Percentiles rank a stretch among this genome's conserved stretches.
These are phyloP conservation scores for Neoboletus magnificus DNA, from an alignment of 768 basidiomycete genomes.

Conservation along the genomic window DNA sequence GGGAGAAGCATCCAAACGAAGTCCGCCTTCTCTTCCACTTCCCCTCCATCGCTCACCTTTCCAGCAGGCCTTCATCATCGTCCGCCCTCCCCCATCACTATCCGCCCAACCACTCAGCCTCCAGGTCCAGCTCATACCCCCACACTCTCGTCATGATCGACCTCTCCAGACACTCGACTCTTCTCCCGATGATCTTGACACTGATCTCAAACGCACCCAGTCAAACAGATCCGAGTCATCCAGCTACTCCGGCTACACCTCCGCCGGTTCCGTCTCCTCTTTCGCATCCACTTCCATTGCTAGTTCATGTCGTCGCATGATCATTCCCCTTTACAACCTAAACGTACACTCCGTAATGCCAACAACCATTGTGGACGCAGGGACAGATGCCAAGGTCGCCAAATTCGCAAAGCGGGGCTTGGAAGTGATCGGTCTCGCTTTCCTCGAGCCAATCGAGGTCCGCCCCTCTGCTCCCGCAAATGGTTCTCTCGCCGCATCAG, in stretches of 20 bases:
- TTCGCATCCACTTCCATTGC: conserved; percentile 42
- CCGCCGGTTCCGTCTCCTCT: conserved; percentile 41
- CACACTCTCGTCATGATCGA: conserved; percentile 42
- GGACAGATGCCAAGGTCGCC: conserved; percentile 83
- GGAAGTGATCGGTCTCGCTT: conserved; percentile 72
- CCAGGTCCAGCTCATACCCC: conserved; percentile 86
- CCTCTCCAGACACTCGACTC: conserved; percentile 46
- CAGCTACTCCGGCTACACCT: conserved; percentile 47
- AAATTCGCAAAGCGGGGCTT: conserved; percentile 70
- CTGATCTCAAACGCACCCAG: conserved; percentile 28
- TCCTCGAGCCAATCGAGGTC: conserved; percentile 81
- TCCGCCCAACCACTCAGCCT: conserved; percentile 86
- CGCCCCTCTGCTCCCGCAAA: conserved; percentile 35
- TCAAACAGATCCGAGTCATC: conserved; percentile 53
- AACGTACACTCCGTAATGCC: conserved; percentile 86
- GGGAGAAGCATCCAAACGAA: conserved; percentile 42
- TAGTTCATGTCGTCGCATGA: conserved; percentile 59
- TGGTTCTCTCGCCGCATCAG: conserved; percentile 6
- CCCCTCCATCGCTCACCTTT: conserved; percentile 6
- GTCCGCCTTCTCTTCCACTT: conserved; percentile 29
- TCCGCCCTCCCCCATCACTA: conserved; percentile 83
- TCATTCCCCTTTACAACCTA: conserved; percentile 84
- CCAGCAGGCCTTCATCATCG: conserved; percentile 82
- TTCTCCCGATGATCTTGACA: conserved; percentile 28
- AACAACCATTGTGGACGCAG: conserved; percentile 82